Evolutionary conservation across 1,139 yeast species (phyloP), one percentile per base, ranked within the genome.

Genomic region (Meyerozyma guilliermondii): DNA sequence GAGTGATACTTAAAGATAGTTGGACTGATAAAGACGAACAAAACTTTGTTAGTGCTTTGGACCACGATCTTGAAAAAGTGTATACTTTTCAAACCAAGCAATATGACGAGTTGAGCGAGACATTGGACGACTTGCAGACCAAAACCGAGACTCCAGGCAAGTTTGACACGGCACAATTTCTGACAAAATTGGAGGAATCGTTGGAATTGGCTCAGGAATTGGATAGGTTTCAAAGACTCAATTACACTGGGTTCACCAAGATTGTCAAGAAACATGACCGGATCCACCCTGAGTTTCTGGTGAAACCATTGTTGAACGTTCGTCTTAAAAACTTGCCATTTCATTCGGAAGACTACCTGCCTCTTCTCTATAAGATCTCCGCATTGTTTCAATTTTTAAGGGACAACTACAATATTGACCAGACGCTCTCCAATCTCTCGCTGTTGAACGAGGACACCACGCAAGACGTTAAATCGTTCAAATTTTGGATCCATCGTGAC

Each of bases 201-300:
- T 72, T 92, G 46, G 76, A 81, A 17, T 74, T 79, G 52, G 88
- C 98, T 11, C 88, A 86, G 53, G 92, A 88, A 58, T 73, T 92
- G 57, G 97, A 91, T 59, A 87, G 81, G 57, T 92, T 92, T 66
- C 85, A 94, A 41, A 77, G 98, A 56, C 67, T 91, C 53, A 92
- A 92, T 64, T 92, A 84, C 67, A 91, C 98, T 18, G 98, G 98
- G 3, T 92, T 92, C 65, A 78, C 83, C 57, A 92, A 92, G 62
- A 87, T 92, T 54, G 97, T 91, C 52, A 91, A 92, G 70, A 92
- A 91, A 65, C 98, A 92, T 59, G 98, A 92, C 65, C 79, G 97
- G 45, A 65, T 91, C 50, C 97, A 91, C 60, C 78, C 89, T 17
- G 75, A 80, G 50, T 92, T 85, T 63, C 84, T 92, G 26, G 97